Evolutionary conservation across 768 basidiomycete genomes (phyloP), one percentile per base, ranked within the genome.

Genomic region (Lactarius psammicola): DNA sequence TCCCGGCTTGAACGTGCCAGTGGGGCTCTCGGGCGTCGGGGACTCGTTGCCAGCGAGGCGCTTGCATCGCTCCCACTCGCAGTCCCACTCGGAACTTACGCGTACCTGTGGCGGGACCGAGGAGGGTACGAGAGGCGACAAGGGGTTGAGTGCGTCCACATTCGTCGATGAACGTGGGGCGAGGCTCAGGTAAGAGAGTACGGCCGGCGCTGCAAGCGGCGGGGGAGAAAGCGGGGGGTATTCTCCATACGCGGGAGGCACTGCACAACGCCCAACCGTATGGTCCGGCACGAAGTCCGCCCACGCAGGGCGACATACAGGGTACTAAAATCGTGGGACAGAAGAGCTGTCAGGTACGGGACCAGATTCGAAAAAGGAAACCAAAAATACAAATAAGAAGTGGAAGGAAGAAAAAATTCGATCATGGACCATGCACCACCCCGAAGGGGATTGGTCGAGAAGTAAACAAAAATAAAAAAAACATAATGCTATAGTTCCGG

Each of bases 171-270:
- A 60, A 44, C 68, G 73, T 57, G 75, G 72, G 23, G 81, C 78
- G 7, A 89, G 77, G 2, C 84, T 82, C 44, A 90, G 78, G 74
- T 86, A 91, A 0, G 85, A 81, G 17, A 92, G 83, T 60, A 92
- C 88, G 4, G 90, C 90, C 18, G 90, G 86, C 9, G 84, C 79
- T 0, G 88, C 85, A 46, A 89, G 80, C 7, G 88, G 84, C 7
- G 87, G 85, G 17, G 87, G 82, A 44, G 74, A 76, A 44, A 91
- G 74, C 51, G 76, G 75, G 60, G 83, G 79, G 7, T 73, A 68
- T 68, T 80, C 75, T 3, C 79, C 80, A 70, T 71, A 71, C 6
- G 63, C 62, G n/a, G 64, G 61, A 0, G 65, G 67, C 9, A 38
- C n/a, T 20, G 59, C 67, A 42, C 26, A 53, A 10, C 56, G 62